Evolutionary conservation across 805 yeast species (phyloP).

Genomic region (Saccharomycopsis sp.): DNA sequence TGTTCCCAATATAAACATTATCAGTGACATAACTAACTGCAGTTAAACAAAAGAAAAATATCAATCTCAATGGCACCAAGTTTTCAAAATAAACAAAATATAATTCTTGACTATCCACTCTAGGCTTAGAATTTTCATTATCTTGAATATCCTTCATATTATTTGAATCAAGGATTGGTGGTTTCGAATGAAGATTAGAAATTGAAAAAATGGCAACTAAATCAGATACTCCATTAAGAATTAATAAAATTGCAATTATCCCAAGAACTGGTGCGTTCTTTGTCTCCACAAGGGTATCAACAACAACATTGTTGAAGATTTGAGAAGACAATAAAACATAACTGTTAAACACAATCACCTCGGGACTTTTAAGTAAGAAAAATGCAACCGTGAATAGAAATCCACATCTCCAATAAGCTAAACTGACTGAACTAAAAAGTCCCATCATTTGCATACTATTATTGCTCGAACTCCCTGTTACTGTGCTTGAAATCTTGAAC

Average conservation of each 20-base stretch:
- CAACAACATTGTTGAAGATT: slow-evolving; percentile 17
- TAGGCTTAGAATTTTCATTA: slow-evolving; percentile 16
- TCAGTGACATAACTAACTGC: slow-evolving; percentile 36
- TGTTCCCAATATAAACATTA: slow-evolving; percentile 39
- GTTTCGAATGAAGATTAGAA: slow-evolving; percentile 12
- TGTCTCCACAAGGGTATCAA: slow-evolving; percentile 15
- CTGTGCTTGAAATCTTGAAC: neutral
- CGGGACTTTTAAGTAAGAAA: slow-evolving; percentile 19
- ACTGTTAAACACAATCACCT: slow-evolving; percentile 13
- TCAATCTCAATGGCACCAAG: slow-evolving; percentile 42
- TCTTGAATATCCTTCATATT: slow-evolving; percentile 18
- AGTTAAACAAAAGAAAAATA: slow-evolving; percentile 38
- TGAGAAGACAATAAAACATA: slow-evolving; percentile 19
- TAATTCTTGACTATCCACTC: slow-evolving; percentile 20
- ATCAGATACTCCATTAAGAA: slow-evolving; percentile 16
- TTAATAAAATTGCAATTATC: slow-evolving; percentile 13
- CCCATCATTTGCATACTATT: slow-evolving; percentile 14
- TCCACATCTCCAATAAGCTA: slow-evolving; percentile 18
- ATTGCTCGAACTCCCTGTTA: neutral
- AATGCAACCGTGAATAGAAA: slow-evolving; percentile 19
- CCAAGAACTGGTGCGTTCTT: slow-evolving; percentile 18
- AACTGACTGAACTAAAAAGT: slow-evolving; percentile 14
- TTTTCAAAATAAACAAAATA: slow-evolving; percentile 40
- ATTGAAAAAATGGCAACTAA: slow-evolving; percentile 20
- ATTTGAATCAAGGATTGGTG: slow-evolving; percentile 19